Evolutionary conservation across 768 basidiomycete genomes (phyloP).

Genomic region (Lactifluus piperatus): DNA sequence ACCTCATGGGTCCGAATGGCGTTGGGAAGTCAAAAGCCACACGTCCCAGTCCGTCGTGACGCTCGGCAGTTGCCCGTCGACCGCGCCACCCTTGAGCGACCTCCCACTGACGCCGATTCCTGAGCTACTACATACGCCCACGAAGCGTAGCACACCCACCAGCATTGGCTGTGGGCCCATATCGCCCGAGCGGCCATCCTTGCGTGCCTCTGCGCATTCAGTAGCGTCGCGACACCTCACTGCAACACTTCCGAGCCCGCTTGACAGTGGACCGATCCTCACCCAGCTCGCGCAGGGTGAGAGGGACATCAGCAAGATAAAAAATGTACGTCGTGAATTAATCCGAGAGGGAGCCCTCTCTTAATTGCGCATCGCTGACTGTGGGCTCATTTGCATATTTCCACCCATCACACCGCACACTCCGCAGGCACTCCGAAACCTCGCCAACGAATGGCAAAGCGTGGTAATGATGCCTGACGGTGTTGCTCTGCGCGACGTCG

Average conservation of each 20-base stretch:
- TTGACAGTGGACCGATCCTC: conserved; percentile 1
- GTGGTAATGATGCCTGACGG: conserved; percentile 9
- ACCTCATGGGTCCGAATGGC: not conserved
- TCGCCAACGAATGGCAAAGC: conserved; percentile 7
- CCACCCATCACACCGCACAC: no score
- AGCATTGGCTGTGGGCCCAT: no score
- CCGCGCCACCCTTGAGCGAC: conserved; percentile 10
- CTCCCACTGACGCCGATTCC: conserved; percentile 17
- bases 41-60: conserved; percentile 6
- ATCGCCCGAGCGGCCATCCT: not conserved
- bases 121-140: conserved; percentile 12
- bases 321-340: not conserved
- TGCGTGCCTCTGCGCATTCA: not conserved
- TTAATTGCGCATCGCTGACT: not conserved
- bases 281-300: not conserved
- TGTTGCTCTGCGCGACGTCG: not conserved
- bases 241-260: conserved; percentile 1
- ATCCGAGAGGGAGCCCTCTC: no score
- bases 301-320: conserved; percentile 1
- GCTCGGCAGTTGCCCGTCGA: conserved; percentile 8
- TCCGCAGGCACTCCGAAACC: not conserved
- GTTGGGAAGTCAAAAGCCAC: not conserved
- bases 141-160: not conserved
- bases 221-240: not conserved
- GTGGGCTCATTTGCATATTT: not conserved